A percentile compares a stretch with the other conserved stretches of the same genome.
Evolutionary conservation across 495 filamentous ascomycete species (phyloP).

Genomic region (Annulohypoxylon nitens): DNA sequence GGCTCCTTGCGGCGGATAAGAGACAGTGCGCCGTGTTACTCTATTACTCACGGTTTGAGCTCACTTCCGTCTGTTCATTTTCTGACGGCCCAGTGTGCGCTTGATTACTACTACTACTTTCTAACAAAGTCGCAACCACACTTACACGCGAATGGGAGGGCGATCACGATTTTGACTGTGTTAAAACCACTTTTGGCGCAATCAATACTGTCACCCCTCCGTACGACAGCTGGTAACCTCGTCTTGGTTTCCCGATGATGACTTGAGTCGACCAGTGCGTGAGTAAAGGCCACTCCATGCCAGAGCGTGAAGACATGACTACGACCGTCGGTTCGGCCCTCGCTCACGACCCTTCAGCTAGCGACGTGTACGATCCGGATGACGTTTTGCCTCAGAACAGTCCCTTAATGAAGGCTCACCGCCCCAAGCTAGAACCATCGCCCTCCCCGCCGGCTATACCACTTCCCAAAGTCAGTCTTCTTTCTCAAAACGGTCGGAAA

Average conservation of each 20-base stretch:
- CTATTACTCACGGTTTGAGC: conserved; percentile 32
- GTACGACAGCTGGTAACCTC: conserved; percentile 26
- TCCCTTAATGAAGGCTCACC: conserved; percentile 58
- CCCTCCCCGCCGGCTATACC: conserved; percentile 54
- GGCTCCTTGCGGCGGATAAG: conserved; percentile 44
- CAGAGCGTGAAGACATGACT: conserved; percentile 60
- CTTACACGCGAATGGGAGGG: conserved; percentile 41
- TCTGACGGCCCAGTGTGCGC: conserved; percentile 25
- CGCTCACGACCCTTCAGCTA: conserved; percentile 56
- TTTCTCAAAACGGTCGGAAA: conserved; percentile 52
- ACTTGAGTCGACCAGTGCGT: conserved; percentile 52
- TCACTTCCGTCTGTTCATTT: conserved; percentile 25
- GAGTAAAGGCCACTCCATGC: conserved; percentile 52
- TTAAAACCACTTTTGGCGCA: conserved; percentile 45
- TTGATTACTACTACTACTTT: conserved; percentile 28
- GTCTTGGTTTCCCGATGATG: conserved; percentile 46
- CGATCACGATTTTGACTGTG: conserved; percentile 30
- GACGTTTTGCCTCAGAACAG: conserved; percentile 58
- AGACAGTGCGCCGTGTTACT: conserved; percentile 41
- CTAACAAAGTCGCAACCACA: conserved; percentile 28
- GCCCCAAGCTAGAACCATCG: conserved; percentile 56
- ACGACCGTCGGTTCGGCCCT: conserved; percentile 54
- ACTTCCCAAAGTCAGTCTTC: conserved; percentile 56
- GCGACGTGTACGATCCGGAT: conserved; percentile 62
- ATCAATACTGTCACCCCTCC: conserved; percentile 24